Base-by-base conservation (phyloP, 176 grass and related monocot genomes). In the Dactylis glomerata region DNA sequence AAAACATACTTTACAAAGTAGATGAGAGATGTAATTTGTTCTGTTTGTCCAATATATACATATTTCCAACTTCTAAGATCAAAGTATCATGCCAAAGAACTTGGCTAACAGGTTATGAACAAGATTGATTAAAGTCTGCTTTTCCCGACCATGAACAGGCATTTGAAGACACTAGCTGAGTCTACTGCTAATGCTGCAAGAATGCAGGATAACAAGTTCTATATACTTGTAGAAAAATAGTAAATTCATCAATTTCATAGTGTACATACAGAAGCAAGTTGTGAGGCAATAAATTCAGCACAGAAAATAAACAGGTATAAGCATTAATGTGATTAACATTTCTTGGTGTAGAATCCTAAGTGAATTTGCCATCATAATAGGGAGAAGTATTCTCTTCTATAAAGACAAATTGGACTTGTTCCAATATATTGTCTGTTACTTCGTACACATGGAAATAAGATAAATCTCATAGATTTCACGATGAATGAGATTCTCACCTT, bases 401-500 rank as follows among this genome's bases (percentile, higher is more conserved):
- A 66, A 34, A 38, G 45, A 84, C 5, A 66, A 84, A 77, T 30
- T 77, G 8, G 30, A 77, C 42, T 67, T 51, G 58, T 28, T 54
- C n/a, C 31, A 11, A 30, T 14, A 58, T 34, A 17, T 36, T 26
- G 34, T 41, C 33, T 40, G 34, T 68, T 38, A 40, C 34, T 13
- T 37, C 55, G 9, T 78, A 58, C 47, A 58, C 36, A 56, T 79
- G 19, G 32, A 22, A 90, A 56, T 46, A 82, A 67, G 10, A 75
- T 40, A 88, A 75, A 82, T 82, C 51, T 23, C 73, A 68, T 38
- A 61, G 46, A 84, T 11, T 82, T 49, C 31, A 84, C 10, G 33
- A 44, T 36, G 50, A 76, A 86, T 41, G 78, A 74, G 23, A 52
- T 73, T 82, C 75, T 92, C 20, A 94, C 94, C 94, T 97, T 97